Evolutionary conservation across 352 stramenopile species (phyloP), one percentile per base, ranked within the genome.

Genomic region (Pythium apleroticum): DNA sequence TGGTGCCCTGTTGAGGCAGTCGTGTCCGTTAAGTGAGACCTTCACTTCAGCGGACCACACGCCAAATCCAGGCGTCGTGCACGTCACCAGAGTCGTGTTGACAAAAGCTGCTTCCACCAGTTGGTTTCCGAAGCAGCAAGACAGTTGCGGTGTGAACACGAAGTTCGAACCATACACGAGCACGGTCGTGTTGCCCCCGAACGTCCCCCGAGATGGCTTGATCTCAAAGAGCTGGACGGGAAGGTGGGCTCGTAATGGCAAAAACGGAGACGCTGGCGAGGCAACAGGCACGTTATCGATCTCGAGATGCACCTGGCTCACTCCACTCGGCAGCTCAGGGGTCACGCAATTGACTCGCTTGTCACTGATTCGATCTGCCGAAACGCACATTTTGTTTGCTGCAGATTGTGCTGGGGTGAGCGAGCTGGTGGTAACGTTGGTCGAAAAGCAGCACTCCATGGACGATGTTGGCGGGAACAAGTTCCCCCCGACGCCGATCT

Each of bases 91-190:
- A 45, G 86, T 85, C 1, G 75, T 60, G 33, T 93, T 96, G 19
- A 88, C 67, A 58, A 91, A 91, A 1, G 74, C 78, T 27, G 84
- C 86, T 49, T 72, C 66, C 6, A 90, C 77, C 0, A 53, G 65
- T n/a, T 66, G 50, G 14, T 72, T 63, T 27, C 72, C 74, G 69
- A 96, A 95, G 41, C 83, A 89, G 48, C 89, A 96, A 6, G 77
- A 73, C 0, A 96, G 60, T 14, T 76, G 43, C 3, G 70, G 74
- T 1, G 81, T 86, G 12, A 83, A 70, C 12, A 75, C 19, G 49
- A 93, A 90, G 28, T 84, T 75, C 49, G 60, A 75, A 1, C 86
- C 86, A 24, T 65, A 15, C 11, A 95, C 65, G 14, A 35, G 52
- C 5, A 91, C 56, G 5, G 20, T 61, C 0, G 83, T 91, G 12